Conservation (phyloP, 2,329 filamentous ascomycete species). For the Cadophora malorum region DNA sequence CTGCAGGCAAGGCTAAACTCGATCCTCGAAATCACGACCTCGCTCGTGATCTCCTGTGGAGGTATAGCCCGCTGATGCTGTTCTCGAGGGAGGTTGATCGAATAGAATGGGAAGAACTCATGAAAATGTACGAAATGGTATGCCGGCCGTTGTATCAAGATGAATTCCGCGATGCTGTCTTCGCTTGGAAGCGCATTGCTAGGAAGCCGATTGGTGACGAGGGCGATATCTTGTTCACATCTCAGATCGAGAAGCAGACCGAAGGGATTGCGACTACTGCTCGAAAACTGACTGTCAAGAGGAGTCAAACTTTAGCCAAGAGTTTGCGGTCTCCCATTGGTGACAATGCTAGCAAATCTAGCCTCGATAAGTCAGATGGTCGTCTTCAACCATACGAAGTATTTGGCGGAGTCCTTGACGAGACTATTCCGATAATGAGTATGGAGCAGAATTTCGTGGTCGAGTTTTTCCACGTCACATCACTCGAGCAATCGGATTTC, state of each 20-base stretch:
- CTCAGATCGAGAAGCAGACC: constrained; percentile 82
- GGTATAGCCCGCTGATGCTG: constrained; percentile 84
- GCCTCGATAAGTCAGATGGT: constrained; percentile 66
- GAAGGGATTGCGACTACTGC: constrained; percentile 79
- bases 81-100: constrained; percentile 87
- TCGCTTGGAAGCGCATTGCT: constrained; percentile 80
- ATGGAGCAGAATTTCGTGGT: constrained; percentile 97
- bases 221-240: constrained; percentile 84
- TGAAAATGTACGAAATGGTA: constrained; percentile 81
- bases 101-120: constrained; percentile 79
- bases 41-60: constrained; percentile 79
- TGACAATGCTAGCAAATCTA: constrained; percentile 60
- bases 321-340: constrained; percentile 71
- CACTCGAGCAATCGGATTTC: constrained; percentile 81
- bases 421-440: constrained; percentile 81
- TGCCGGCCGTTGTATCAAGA: constrained; percentile 79
- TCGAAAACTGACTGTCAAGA: constrained; percentile 90
- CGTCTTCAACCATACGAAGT: constrained; percentile 79
- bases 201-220: constrained; percentile 80
- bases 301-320: constrained; percentile 85
- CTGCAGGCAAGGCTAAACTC: constrained; percentile 62
- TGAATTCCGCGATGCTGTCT: constrained; percentile 79
- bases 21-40: constrained; percentile 74
- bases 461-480: constrained; percentile 97
- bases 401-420: constrained; percentile 80